Conservation (phyloP, 2,329 filamentous ascomycete species). For the Fusarium sp. region DNA sequence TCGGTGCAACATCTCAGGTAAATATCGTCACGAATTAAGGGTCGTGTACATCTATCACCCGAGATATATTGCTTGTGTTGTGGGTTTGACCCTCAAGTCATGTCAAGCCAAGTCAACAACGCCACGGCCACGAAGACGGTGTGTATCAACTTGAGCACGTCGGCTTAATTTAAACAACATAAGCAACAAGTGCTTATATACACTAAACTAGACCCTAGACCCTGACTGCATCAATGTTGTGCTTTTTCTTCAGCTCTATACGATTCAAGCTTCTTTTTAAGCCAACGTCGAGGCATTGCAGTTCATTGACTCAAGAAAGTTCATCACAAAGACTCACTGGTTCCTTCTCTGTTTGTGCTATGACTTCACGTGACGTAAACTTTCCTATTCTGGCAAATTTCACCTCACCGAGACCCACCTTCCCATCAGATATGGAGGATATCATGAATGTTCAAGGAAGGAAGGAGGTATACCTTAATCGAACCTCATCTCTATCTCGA, state of each 20-base stretch:
- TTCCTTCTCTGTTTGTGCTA: neutral
- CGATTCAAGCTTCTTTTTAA: neutral
- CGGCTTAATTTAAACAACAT: constrained; percentile 2
- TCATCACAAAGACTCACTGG: constrained; percentile 4
- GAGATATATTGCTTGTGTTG: constrained; percentile 1
- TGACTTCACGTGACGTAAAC: constrained; percentile 32
- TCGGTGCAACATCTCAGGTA: constrained; percentile 4
- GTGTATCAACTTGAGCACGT: neutral
- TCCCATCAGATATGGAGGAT: neutral
- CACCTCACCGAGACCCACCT: constrained; percentile 32
- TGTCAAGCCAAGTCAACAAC: neutral
- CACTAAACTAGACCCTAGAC: neutral
- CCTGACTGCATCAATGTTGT: neutral
- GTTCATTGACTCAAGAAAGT: neutral
- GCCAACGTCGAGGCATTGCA: neutral
- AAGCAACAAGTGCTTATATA: constrained; percentile 19
- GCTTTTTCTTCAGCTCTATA: neutral
- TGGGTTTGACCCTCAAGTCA: neutral
- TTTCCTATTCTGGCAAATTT: constrained; percentile 26
- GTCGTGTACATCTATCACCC: neutral
- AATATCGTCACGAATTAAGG: neutral
- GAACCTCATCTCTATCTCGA: constrained; percentile 1
- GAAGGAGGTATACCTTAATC: constrained; percentile 10
- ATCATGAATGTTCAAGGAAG: constrained; percentile 18
- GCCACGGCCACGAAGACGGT: neutral